These are phyloP conservation scores for Tremellales sp. DNA, from an alignment of 1,284 basidiomycete genomes.

Conservation along the genomic window DNA sequence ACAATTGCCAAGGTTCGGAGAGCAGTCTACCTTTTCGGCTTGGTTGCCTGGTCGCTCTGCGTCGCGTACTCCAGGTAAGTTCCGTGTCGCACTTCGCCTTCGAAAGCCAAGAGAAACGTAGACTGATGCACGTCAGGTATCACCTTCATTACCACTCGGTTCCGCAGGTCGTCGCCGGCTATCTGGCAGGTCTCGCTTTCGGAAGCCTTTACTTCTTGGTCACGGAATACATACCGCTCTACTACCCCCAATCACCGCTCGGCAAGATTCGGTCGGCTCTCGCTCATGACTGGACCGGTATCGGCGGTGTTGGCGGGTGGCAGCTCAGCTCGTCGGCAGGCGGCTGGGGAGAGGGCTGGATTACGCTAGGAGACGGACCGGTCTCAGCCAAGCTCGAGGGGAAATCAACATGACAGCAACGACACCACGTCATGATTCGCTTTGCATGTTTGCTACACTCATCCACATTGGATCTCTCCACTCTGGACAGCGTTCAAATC, in stretches of 20 bases:
- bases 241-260: slow-evolving; percentile 13
- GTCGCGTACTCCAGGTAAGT: slow-evolving; percentile 45
- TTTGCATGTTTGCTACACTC: too few species aligned
- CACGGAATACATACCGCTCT: slow-evolving; percentile 36
- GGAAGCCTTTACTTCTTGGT: slow-evolving; percentile 28
- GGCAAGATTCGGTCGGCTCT: slow-evolving; percentile 19
- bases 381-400: background rate
- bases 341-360: slow-evolving; percentile 41
- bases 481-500: too few species aligned
- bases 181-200: slow-evolving; percentile 25
- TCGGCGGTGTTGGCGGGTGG: slow-evolving; percentile 42
- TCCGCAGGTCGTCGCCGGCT: slow-evolving; percentile 38
- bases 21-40: slow-evolving; percentile 32
- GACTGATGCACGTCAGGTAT: slow-evolving; percentile 17
- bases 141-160: slow-evolving; percentile 44
- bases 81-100: too few species aligned
- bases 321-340: slow-evolving; percentile 31
- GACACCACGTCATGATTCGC: too few species aligned
- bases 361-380: slow-evolving; percentile 7
- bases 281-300: slow-evolving; percentile 29
- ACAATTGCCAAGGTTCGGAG: slow-evolving; percentile 16
- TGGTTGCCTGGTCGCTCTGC: slow-evolving; percentile 36
- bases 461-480: too few species aligned
- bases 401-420: background rate
- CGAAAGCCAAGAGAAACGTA: background rate